Evolutionary conservation across 2,329 filamentous ascomycete genomes (phyloP).

Genomic region (Claviceps sp.): DNA sequence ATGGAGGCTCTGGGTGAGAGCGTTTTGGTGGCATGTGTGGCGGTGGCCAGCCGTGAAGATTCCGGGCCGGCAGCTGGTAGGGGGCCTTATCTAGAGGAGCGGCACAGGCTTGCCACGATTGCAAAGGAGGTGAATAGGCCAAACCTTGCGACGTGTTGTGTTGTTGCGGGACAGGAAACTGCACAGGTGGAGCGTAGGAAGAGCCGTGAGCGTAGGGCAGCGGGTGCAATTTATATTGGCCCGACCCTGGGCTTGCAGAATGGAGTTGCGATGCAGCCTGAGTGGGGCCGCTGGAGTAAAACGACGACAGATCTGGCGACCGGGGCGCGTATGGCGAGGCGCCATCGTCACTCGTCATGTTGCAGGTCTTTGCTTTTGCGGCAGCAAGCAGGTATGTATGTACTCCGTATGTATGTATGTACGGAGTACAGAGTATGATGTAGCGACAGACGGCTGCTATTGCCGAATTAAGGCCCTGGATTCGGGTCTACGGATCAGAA

Average conservation of each 20-base stretch:
- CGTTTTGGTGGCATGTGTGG: slow-evolving; percentile 6
- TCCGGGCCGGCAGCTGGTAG: slow-evolving; percentile 6
- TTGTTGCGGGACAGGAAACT: slow-evolving; percentile 15
- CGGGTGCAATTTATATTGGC: slow-evolving; percentile 22
- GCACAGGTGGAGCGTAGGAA: slow-evolving; percentile 15
- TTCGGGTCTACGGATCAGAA: not conserved
- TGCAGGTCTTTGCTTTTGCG: slow-evolving; percentile 3
- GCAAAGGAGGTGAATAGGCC: slow-evolving; percentile 11
- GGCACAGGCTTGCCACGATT: slow-evolving; percentile 9
- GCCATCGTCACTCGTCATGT: slow-evolving; percentile 33
- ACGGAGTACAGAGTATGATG: not conserved
- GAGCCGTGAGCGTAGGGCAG: slow-evolving; percentile 15
- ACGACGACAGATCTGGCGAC: slow-evolving; percentile 45
- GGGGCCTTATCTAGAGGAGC: slow-evolving; percentile 9
- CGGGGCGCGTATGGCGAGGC: slow-evolving; percentile 37
- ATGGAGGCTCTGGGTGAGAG: not conserved
- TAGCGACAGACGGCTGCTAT: not conserved
- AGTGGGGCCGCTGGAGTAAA: slow-evolving; percentile 29
- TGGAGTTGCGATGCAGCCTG: slow-evolving; percentile 9
- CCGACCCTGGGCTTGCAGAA: slow-evolving; percentile 9
- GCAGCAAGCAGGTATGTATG: not conserved
- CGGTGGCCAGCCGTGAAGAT: slow-evolving; percentile 8
- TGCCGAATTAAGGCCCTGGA: not conserved
- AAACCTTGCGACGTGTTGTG: slow-evolving; percentile 13
- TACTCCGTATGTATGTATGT: not conserved